Evolutionary conservation across 441 rosid genomes (phyloP), one percentile per base, ranked within the genome.

Genomic region (Aquilaria agallochum): DNA sequence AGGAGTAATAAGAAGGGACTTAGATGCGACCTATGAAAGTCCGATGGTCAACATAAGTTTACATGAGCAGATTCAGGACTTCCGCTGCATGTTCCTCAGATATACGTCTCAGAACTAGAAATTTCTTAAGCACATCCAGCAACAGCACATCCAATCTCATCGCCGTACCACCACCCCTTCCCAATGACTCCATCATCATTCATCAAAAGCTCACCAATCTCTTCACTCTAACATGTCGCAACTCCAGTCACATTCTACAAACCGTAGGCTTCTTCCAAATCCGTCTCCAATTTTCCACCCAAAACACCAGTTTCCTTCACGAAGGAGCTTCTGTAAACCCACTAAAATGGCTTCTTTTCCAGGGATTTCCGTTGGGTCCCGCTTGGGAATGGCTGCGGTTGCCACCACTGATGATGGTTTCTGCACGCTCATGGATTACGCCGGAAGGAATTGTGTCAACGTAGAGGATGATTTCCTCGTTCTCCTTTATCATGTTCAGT

Each of bases 381-480:
- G 69, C 27, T 48, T 46, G 77, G 52, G 30, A 67, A 66, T 27
- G 53, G 56, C 65, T 46, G 71, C 50, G 49, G 55, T 33, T 71
- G 57, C 4, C 27, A 63, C 34, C 45, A 61, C 31, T 49, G 46
- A 47, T 27, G 61, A 55, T 50, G 86, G 72, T 54, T 56, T 71
- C 65, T 57, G 59, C 46, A 84, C 88, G 8, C 64, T 85, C 69
- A 71, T 69, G 53, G 96, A 87, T 49, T 81, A 66, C 70, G 75
- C 76, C 62, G 86, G 96, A 42, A 82, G 74, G 70, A 85, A 74
- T 71, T 94, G 86, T 46, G 13, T 51, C 8, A 62, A 80, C 56
- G 83, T 81, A 67, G 89, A 84, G 57, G 95, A 85, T 75, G 97
- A 90, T 56, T 70, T 93, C 46, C 80, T 85, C 60, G 77, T 93